Evolutionary conservation across 257 asterid species (phyloP).

Genomic region (Solanum sparsipilum): DNA sequence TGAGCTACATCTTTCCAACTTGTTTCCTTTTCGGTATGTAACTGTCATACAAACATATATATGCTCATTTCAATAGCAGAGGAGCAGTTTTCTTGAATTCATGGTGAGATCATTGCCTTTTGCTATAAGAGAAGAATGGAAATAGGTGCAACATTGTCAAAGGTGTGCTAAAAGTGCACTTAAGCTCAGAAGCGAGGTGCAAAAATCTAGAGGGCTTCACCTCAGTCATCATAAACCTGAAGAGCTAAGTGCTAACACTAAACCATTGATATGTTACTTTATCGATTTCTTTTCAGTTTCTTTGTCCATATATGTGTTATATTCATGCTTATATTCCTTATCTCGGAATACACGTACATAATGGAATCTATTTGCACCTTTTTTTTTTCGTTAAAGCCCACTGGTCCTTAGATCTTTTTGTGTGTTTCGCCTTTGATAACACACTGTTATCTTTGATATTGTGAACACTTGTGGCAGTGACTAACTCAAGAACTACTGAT

Average conservation of each 20-base stretch:
- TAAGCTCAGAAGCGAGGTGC: neutral
- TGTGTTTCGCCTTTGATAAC: neutral
- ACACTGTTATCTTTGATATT: neutral
- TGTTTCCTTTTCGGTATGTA: neutral
- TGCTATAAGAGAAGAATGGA: neutral
- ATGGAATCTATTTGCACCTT: neutral
- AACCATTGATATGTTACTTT: neutral
- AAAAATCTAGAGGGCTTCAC: neutral
- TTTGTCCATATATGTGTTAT: neutral
- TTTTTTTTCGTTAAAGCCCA: neutral
- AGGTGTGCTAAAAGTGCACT: neutral
- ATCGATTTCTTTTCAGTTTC: neutral
- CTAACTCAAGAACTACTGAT: neutral
- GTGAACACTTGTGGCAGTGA: neutral
- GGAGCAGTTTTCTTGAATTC: neutral
- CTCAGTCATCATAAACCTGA: neutral
- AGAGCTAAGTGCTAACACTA: neutral
- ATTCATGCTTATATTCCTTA: neutral
- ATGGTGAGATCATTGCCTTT: neutral
- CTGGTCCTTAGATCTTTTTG: neutral
- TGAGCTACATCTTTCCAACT: neutral
- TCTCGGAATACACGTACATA: neutral
- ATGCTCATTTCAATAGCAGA: neutral
- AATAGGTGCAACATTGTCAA: neutral
- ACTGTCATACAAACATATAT: neutral